Percentiles rank a stretch among this genome's conserved stretches.
These are phyloP conservation scores for Vaccinium corymbosum DNA, from an alignment of 148 eudicot species.

Conservation along the genomic window DNA sequence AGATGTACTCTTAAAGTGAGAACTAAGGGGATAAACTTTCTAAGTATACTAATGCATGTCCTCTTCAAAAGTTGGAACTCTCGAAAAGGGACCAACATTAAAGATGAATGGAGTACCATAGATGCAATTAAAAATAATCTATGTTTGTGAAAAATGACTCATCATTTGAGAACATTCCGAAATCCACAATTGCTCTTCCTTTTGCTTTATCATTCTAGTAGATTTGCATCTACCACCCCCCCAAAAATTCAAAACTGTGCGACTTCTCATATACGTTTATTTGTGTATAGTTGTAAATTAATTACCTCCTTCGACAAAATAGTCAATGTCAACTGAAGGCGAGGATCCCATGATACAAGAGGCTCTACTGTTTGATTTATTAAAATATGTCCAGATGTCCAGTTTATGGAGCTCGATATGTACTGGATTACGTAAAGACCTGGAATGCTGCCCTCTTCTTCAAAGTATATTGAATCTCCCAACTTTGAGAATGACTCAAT, in stretches of 20 bases:
- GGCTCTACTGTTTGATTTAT: constrained; percentile 57
- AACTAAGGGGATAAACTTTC: not conserved
- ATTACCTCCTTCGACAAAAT: constrained; percentile 40
- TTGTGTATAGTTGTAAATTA: not conserved
- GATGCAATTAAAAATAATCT: not conserved
- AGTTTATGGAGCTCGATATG: constrained; percentile 67
- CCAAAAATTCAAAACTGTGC: not conserved
- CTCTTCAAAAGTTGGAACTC: too few relatives aligned
- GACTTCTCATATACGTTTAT: not conserved
- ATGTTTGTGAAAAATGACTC: not conserved
- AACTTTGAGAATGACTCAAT: constrained; percentile 89
- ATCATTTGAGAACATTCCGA: not conserved
- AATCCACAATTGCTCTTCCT: not conserved
- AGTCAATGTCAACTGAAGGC: constrained; percentile 47
- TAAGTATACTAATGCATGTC: not conserved
- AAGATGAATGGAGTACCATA: not conserved
- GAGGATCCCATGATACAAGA: constrained; percentile 64
- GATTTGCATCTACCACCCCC: not conserved
- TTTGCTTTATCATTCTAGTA: not conserved
- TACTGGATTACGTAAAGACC: constrained; percentile 79
- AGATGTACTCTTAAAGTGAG: not conserved
- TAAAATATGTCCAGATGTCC: constrained; percentile 57
- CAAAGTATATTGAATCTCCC: constrained; percentile 96
- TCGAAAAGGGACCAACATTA: not conserved
- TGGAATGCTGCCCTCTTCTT: constrained; percentile 51